Percentiles rank a stretch among this genome's conserved stretches.
phyloP scores from a whole-genome alignment of 148 eudicot genomes.

The Amaranthus palmeri region DNA sequence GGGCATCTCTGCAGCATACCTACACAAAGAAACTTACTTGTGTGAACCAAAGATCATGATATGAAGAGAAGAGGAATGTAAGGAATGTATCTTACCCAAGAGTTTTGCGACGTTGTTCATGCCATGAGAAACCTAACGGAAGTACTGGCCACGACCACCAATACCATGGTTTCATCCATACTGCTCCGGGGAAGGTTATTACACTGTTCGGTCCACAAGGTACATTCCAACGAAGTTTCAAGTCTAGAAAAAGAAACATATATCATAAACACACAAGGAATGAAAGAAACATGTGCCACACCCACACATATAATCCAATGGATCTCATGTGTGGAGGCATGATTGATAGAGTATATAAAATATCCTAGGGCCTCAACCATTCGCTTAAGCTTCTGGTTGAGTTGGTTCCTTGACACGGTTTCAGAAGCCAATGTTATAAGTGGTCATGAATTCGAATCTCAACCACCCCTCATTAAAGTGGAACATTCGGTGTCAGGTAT shows the following conservation, averaged over 20 bases:
- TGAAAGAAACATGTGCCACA: no score
- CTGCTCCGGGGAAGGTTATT: conserved; percentile 85
- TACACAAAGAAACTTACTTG: conserved; percentile 23
- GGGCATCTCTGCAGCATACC: conserved; percentile 76
- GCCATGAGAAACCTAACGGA: conserved; percentile 92
- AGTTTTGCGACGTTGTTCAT: conserved; percentile 73
- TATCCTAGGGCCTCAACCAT: no score
- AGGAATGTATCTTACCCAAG: conserved; percentile 51
- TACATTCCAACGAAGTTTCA: conserved; percentile 77
- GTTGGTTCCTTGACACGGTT: no score
- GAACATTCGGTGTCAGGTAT: no score
- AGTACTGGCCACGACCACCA: conserved; percentile 99
- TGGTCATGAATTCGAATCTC: no score
- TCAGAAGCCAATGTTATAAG: no score
- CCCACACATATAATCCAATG: no score
- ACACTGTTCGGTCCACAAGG: conserved; percentile 98
- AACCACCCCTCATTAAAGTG: no score
- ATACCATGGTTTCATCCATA: conserved; percentile 96
- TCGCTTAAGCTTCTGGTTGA: no score
- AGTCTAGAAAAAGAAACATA: conserved; percentile 38
- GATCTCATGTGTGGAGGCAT: no score
- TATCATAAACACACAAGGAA: no score
- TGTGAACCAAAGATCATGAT: neutral
- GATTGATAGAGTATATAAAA: no score
- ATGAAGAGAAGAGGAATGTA: neutral